Conservation (phyloP, 2,329 filamentous ascomycete species). For the Colletotrichum limetticola region DNA sequence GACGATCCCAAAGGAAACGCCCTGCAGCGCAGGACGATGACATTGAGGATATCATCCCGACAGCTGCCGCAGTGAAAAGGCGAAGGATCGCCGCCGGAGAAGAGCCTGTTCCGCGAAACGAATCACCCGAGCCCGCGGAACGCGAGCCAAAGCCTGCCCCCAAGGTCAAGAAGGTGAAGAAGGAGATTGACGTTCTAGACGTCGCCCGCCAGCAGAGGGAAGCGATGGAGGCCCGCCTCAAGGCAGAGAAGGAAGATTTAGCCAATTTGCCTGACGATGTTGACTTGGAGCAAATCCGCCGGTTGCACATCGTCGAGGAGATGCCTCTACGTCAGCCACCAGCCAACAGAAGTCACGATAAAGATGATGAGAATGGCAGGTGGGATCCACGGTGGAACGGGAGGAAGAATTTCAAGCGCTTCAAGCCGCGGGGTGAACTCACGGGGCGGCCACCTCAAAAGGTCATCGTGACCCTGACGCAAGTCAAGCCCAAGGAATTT, state of each 20-base stretch:
- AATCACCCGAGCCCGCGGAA: conserved; percentile 39
- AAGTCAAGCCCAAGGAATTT: conserved; percentile 76
- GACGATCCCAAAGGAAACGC: conserved; percentile 56
- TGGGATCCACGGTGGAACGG: conserved; percentile 96
- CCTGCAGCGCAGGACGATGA: conserved; percentile 62
- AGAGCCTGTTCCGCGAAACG: conserved; percentile 52
- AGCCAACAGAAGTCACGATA: conserved; percentile 55
- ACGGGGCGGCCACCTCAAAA: conserved; percentile 54
- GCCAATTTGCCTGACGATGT: conserved; percentile 69
- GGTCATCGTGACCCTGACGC: conserved; percentile 77
- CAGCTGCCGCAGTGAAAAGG: conserved; percentile 81
- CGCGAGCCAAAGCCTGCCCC: conserved; percentile 39
- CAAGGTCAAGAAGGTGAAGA: conserved; percentile 61
- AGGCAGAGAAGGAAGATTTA: conserved; percentile 63
- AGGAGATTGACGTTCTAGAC: conserved; percentile 76
- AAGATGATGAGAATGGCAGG: conserved; percentile 64
- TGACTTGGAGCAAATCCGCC: conserved; percentile 77
- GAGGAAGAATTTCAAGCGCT: conserved; percentile 95
- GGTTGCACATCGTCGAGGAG: conserved; percentile 80
- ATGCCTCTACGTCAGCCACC: conserved; percentile 69
- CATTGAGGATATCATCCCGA: conserved; percentile 80
- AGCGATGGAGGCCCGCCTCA: conserved; percentile 73
- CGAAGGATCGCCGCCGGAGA: conserved; percentile 72
- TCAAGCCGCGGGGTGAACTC: conserved; percentile 68
- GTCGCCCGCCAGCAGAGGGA: conserved; percentile 69